Base-by-base conservation (phyloP, 1,284 basidiomycete genomes). In the Puccinia novopanici region DNA sequence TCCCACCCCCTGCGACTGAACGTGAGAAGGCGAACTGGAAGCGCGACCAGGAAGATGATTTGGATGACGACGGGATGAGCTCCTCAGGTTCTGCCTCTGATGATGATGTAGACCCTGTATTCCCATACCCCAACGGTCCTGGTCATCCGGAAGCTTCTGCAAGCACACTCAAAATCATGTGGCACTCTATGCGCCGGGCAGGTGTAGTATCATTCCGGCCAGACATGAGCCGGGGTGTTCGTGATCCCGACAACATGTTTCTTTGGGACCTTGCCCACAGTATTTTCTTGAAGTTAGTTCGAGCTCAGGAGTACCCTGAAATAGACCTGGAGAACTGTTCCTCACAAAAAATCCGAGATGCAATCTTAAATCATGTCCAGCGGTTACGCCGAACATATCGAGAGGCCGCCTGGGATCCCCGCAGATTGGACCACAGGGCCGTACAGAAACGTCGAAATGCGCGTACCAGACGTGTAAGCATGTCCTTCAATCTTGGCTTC, bases 111-210 rank as follows among this genome's bases (percentile, higher is more conserved):
- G 45, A 79, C 48, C 77, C 77, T 8, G 30, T 34, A 13, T 79
- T 72, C 27, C 77, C 77, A 63, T 79, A 71, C 34, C 37, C 24
- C 8, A 40, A 63, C 27, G 77, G 77, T 40, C 77, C 77, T 40
- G 77, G 77, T 27, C 67, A 79, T 40, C 40, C 19, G 27, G 30
- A 79, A 1, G 67, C 68, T 9, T 59, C 70, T 15, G n/a, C 77
- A 2, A 42, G 55, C 5, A 61, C 68, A 50, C 59, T 80, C 19
- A 42, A 52, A n/a, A 80, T 80, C 70, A 80, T 72, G 40, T 80
- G 77, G 70, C 42, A 48, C 3, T 27, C 55, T 30, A 80, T 80
- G 77, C 52, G 48, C 30, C 10, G n/a, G 37, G 27, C 24, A 19
- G 77, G 77, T 55, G 40, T 80, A 9, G 34, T 40, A 5, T 70